Percentiles rank a stretch among this genome's conserved stretches.
These are phyloP conservation scores for Pseudopyrenochaeta lycopersici DNA, from an alignment of 2,329 filamentous ascomycete species.

Conservation along the genomic window DNA sequence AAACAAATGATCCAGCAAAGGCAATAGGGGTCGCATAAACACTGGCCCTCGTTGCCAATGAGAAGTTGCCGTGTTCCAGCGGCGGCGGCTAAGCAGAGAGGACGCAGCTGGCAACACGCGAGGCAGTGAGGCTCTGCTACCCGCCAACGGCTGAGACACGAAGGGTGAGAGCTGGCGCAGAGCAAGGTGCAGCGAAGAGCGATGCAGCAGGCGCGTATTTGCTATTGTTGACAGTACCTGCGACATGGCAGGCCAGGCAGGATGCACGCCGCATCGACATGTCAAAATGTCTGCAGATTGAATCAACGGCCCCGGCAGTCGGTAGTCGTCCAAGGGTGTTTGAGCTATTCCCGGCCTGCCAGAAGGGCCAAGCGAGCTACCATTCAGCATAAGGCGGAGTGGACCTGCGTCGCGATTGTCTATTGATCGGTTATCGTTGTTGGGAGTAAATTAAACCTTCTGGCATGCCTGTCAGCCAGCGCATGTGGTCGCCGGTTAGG, in stretches of 20 bases:
- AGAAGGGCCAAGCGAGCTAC: background rate
- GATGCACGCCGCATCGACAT: background rate
- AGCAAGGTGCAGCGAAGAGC: background rate
- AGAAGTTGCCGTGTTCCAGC: background rate
- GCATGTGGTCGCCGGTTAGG: background rate
- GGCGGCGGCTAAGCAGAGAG: constrained; percentile 16
- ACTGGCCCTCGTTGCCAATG: constrained; percentile 1
- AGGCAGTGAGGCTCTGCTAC: constrained; percentile 7
- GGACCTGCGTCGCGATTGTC: constrained; percentile 2
- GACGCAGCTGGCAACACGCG: constrained; percentile 6
- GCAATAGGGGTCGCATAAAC: constrained; percentile 8
- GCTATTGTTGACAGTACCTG: constrained; percentile 8
- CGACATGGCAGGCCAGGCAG: constrained; percentile 11
- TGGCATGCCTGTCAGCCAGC: background rate
- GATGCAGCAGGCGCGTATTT: constrained; percentile 8
- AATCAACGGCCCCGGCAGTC: constrained; percentile 1
- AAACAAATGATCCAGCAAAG: constrained; percentile 13
- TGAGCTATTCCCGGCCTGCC: constrained; percentile 10
- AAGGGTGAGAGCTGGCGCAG: constrained; percentile 15
- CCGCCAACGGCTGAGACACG: constrained; percentile 13
- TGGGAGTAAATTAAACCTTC: constrained; percentile 8
- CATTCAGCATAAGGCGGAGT: background rate
- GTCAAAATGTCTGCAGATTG: constrained; percentile 6
- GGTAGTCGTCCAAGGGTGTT: background rate
- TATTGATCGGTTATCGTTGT: constrained; percentile 4